Percentiles rank a stretch among this genome's conserved stretches.
Evolutionary conservation across 108 stramenopile species (phyloP).

Genomic region (Skeletonema costatum): DNA sequence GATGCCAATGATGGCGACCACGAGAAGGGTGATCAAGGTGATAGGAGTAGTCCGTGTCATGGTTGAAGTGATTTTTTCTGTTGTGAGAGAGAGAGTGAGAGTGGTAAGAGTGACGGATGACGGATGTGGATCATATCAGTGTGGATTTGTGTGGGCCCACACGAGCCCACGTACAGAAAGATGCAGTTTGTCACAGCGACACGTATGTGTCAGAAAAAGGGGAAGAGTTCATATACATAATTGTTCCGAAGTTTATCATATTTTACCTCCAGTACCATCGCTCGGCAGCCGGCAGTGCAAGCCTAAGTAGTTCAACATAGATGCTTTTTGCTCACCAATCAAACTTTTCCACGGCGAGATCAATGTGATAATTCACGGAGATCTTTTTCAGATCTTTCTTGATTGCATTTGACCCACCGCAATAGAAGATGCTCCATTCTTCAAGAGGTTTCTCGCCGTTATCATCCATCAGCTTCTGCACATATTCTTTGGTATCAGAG

Average conservation of each 20-base stretch:
- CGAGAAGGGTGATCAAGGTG: conserved; percentile 14
- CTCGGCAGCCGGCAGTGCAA: no score
- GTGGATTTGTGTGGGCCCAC: no score
- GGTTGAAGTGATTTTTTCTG: conserved; percentile 1
- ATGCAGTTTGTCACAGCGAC: no score
- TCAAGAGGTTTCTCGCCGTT: not conserved
- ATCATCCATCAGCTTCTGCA: not conserved
- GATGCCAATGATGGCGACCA: conserved; percentile 17
- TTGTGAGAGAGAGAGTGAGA: no score
- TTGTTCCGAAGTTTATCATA: no score
- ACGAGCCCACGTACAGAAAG: no score
- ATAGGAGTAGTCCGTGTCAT: conserved; percentile 4
- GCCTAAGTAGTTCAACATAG: no score
- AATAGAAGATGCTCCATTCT: not conserved
- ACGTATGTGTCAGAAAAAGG: no score
- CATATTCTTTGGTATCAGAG: not conserved
- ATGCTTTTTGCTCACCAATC: not conserved
- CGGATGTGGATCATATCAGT: no score
- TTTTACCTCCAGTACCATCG: no score
- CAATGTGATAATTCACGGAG: not conserved
- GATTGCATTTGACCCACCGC: not conserved
- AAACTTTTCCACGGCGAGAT: not conserved
- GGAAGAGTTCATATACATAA: no score
- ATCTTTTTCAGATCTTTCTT: not conserved
- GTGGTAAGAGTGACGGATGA: no score